Evolutionary conservation across 371 early-diverging fungal species (phyloP), one percentile per base, ranked within the genome.

Genomic region (Syncephalis fuscata): DNA sequence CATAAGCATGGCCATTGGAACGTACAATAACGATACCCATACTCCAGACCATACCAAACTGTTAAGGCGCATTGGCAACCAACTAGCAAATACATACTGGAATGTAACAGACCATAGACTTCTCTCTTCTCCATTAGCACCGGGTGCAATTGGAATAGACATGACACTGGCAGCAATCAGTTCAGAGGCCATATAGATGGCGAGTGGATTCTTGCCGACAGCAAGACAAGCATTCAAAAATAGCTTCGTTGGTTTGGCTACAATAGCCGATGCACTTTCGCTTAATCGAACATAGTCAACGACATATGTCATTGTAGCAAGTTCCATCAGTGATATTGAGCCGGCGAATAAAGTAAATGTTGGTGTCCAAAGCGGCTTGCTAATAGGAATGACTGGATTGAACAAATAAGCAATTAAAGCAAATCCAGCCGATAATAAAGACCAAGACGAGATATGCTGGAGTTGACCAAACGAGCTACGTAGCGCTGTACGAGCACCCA

Each of bases 171-270:
- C 53, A 9, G 48, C 54, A 1, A 64, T 49, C 14, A 60, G 22
- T 26, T 62, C 65, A 9, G 56, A 50, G 22, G 51, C 47, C 53
- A 64, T 55, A 52, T 64, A 67, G 46, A 67, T 36, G 23, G 58
- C 39, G 25, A 67, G 54, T 15, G 67, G 59, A 38, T 64, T 64
- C 17, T 58, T 55, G 11, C 67, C 59, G 10, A 65, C 44, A 2
- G 57, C 37, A 23, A 62, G 44, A 3, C 53, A 46, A 41, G 44
- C 26, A 22, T 51, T 48, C 47, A 52, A 59, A 53, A 59, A 49
- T 32, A 39, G 64, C 73, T 46, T 73, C 84, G 16, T 64, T 92
- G 36, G 88, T 81, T 14, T 79, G 82, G 20, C 93, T 93, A 45
- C 24, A 19, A 36, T 15, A 20, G 26, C 19, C 8, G n/a, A 38